A percentile compares a stretch with the other conserved stretches of the same genome.
These are phyloP conservation scores for Exophiala alcalophila DNA, from an alignment of 2,329 filamentous ascomycete species.

Conservation along the genomic window DNA sequence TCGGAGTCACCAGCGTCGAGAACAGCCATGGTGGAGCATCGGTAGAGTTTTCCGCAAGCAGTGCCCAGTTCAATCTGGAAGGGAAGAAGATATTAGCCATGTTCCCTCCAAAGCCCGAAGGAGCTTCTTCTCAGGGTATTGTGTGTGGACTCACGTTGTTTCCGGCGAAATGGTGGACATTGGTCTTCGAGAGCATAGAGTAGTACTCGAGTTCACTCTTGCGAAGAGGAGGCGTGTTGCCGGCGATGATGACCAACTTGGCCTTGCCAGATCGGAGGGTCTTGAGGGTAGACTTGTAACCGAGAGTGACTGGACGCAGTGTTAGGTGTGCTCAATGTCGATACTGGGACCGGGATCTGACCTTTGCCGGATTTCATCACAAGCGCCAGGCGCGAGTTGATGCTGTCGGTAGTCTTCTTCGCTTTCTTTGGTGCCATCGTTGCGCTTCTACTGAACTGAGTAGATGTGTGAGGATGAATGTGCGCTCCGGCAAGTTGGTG, in stretches of 20 bases:
- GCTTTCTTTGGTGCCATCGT: slow-evolving; percentile 67
- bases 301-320: slow-evolving; percentile 66
- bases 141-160: slow-evolving; percentile 81
- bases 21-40: slow-evolving; percentile 95
- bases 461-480: slow-evolving; percentile 30
- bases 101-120: slow-evolving; percentile 82
- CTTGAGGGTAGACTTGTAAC: slow-evolving; percentile 90
- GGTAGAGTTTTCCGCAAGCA: slow-evolving; percentile 98
- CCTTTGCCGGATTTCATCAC: slow-evolving; percentile 66
- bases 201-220: slow-evolving; percentile 92
- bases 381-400: slow-evolving; percentile 67
- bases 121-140: slow-evolving; percentile 90
- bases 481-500: slow-evolving; percentile 39
- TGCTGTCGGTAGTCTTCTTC: slow-evolving; percentile 77
- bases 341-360: slow-evolving; percentile 28
- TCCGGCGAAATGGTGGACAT: slow-evolving; percentile 95
- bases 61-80: slow-evolving; percentile 94
- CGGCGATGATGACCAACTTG: slow-evolving; percentile 93
- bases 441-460: slow-evolving; percentile 36
- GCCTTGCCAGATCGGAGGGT: slow-evolving; percentile 91
- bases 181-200: slow-evolving; percentile 56
- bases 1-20: slow-evolving; percentile 98
- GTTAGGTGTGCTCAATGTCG: slow-evolving; percentile 11
- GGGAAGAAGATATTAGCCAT: slow-evolving; percentile 27
- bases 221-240: slow-evolving; percentile 95